Percentiles rank a stretch among this genome's conserved stretches.
These are phyloP conservation scores for Moricandia moricandioides DNA, from an alignment of 345 rosid species.

Conservation along the genomic window DNA sequence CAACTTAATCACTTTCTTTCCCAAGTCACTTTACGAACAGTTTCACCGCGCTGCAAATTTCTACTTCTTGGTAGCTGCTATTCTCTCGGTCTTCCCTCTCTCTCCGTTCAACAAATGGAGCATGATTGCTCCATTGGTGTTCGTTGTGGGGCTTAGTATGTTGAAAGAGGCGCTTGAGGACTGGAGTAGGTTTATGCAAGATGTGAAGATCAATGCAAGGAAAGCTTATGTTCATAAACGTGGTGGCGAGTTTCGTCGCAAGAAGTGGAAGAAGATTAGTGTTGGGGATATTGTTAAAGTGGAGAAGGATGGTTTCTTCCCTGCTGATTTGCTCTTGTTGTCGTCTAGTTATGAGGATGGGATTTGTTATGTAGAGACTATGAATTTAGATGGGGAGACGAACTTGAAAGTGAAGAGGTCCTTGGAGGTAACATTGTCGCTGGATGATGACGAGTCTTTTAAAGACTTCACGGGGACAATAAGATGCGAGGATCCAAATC, in stretches of 20 bases:
- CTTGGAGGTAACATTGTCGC: constrained; percentile 63
- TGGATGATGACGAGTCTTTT: constrained; percentile 68
- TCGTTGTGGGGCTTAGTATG: constrained; percentile 95
- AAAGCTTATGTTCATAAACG: constrained; percentile 61
- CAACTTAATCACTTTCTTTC: constrained; percentile 69
- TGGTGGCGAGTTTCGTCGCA: constrained; percentile 58
- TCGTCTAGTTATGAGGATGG: constrained; percentile 93
- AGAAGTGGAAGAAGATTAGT: constrained; percentile 65
- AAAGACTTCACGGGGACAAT: constrained; percentile 57
- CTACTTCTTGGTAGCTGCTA: constrained; percentile 84
- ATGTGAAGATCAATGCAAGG: constrained; percentile 72
- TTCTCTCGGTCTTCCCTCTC: constrained; percentile 67
- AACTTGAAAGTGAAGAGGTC: constrained; percentile 89
- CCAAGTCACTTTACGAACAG: constrained; percentile 88
- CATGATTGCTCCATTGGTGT: constrained; percentile 83
- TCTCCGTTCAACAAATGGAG: constrained; percentile 83
- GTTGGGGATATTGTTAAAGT: constrained; percentile 89
- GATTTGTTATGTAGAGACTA: constrained; percentile 95
- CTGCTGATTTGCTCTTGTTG: constrained; percentile 84
- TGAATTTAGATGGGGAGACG: constrained; percentile 98
- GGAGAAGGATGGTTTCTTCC: constrained; percentile 87
- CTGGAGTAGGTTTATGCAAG: constrained; percentile 93
- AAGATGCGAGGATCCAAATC: constrained; percentile 92
- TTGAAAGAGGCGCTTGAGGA: constrained; percentile 92
- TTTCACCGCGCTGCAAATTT: constrained; percentile 91